Conservation (phyloP, 1,284 basidiomycete genomes). For the Leccinum fuscescens region DNA sequence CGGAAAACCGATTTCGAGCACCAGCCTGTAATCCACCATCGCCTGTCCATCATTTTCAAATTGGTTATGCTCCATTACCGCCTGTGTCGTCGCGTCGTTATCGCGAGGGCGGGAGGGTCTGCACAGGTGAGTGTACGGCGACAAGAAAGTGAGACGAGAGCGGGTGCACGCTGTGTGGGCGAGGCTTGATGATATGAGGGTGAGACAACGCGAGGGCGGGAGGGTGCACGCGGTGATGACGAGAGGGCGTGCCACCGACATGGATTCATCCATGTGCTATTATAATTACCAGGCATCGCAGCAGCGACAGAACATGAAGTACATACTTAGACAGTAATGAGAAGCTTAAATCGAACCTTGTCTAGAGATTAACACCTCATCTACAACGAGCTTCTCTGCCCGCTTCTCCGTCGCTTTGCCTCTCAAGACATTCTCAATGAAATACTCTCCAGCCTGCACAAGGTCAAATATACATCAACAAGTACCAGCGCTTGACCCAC, state of each 20-base stretch:
- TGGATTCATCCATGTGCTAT: not conserved
- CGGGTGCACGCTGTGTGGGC: not conserved
- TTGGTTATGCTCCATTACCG: not conserved
- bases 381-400: conserved; percentile 35
- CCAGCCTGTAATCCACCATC: conserved; percentile 37
- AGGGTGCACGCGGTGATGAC: not conserved
- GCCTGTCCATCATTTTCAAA: conserved; percentile 15
- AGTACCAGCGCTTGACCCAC: conserved; percentile 40
- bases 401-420: conserved; percentile 52
- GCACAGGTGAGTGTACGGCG: too few species aligned
- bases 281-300: conserved; percentile 3
- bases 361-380: conserved; percentile 15
- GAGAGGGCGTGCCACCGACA: not conserved
- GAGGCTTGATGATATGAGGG: not conserved
- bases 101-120: not conserved
- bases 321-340: not conserved
- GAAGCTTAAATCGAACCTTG: conserved; percentile 11
- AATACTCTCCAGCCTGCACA: conserved; percentile 83
- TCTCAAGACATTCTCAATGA: conserved; percentile 85
- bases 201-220: too few species aligned
- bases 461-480: conserved; percentile 9
- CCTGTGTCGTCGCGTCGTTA: not conserved
- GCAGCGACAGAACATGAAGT: not conserved
- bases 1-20: conserved; percentile 5
- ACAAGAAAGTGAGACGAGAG: not conserved